Evolutionary conservation across 768 basidiomycete genomes (phyloP), one percentile per base, ranked within the genome.

Genomic region (Cyclocybe cylindracea): DNA sequence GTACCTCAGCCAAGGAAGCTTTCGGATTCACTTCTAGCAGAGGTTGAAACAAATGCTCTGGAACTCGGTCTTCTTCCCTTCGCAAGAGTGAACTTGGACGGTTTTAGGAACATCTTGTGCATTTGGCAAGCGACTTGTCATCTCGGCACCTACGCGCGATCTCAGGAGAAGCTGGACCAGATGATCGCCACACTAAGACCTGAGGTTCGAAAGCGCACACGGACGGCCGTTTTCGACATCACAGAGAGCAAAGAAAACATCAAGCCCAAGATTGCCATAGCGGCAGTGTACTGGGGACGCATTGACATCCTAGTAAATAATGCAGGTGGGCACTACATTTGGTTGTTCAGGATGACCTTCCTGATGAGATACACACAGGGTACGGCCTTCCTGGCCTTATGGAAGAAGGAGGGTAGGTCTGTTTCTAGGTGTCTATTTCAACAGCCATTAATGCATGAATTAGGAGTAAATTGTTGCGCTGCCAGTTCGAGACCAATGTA

Each of bases 251-350:
- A 71, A 16, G 68, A 71, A 11, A 61, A 55, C 7, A 69, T 86
- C 42, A 74, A 74, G 54, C 48, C 51, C 3, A 76, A 71, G 41
- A 68, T 80, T 14, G 66, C 74, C 18, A 60, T 71, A 16, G 83
- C 80, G 2, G 68, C 70, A 14, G 57, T 50, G 2, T 66, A 69
- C 31, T 85, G 82, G 78, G 82, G 80, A 4, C 66, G 70, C 7
- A 75, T 86, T 52, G 83, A 86, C 54, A 78, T 86, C 1, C 58
- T 87, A 19, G 82, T 87, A 33, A 86, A 87, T 53, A 87, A 87
- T 55, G 86, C 85, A 19, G 86, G 82, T 58, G 2, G 5, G 24
- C 5, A 46, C 24, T 16, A 24, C 16, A 14, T n/a, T 32, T 46
- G 52, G 18, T 33, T 31, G 24, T 19, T 35, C 10, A 31, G 11